Base-by-base conservation (phyloP, 345 rosid genomes). In the Abelmoschus esculentus region DNA sequence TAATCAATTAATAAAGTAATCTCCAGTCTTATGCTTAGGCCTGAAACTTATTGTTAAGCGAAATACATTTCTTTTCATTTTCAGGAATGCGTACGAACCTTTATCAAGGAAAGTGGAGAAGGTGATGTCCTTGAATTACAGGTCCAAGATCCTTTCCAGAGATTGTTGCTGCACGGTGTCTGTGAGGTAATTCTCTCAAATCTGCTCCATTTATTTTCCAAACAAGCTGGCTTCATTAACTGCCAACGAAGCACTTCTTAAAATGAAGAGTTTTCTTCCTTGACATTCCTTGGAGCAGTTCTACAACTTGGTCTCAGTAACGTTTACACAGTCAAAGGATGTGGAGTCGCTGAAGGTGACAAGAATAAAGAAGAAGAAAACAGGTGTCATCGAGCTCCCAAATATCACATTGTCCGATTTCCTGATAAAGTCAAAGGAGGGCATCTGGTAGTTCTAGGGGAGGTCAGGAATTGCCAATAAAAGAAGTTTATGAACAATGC, bases 111-210 rank as follows among this genome's bases (percentile, higher is more conserved):
- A 18, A 18, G 58, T 54, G 58, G 12, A 54, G 29, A 54, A 2
- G 28, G 58, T 7, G 29, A 89, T 42, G 81, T 79, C 67, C 95
- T 93, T 56, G 75, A 75, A 28, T 79, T 91, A 38, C 77, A 71
- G 75, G 92, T 93, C 79, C 95, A 88, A 81, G 98, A 93, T 72
- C 89, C 97, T 31, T 93, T 93, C 67, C 97, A 85, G 47, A 81
- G 98, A 81, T 40, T 40, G 17, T 74, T 93, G 77, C 82, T 93
- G 74, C 97, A 93, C 68, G 98, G 96, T 76, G 90, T 90, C 62
- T 89, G 97, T 73, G 97, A 32, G 34, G 34, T 32, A 32, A 32
- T 32, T 4, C 5, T 3, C 5, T 12, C 44, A 70, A 19, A 19
- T 44, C 22, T 12, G 7, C 38, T 5, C 32, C 9, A 1, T 18